Percentiles rank a stretch among this genome's conserved stretches.
Conservation (phyloP, 78 protist species). For the Speleostelium caveatum region DNA sequence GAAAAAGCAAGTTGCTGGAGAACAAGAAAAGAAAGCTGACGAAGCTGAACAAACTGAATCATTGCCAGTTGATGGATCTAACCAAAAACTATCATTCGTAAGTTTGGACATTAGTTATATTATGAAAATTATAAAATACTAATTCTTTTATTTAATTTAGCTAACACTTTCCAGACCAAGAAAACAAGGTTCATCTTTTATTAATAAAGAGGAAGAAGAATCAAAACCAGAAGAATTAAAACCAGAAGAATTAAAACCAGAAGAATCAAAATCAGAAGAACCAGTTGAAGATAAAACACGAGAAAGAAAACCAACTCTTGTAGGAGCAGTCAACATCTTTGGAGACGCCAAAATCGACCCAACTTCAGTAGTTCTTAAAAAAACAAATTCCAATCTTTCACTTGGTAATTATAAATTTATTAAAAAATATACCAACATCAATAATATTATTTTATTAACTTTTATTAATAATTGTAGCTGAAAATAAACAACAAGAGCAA, state of each 20-base stretch:
- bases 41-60: slow-evolving; percentile 4
- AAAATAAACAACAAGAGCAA: too few relatives aligned
- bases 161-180: slow-evolving; percentile 58
- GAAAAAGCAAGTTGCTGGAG: background rate
- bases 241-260: background rate
- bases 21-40: slow-evolving; percentile 16
- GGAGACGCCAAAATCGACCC: slow-evolving; percentile 45
- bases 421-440: background rate
- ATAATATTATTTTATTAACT: background rate
- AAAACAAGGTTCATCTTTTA: background rate
- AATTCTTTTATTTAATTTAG: background rate
- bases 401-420: too few relatives aligned
- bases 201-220: background rate
- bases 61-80: too few relatives aligned
- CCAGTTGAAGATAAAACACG: slow-evolving; percentile 5
- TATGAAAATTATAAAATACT: background rate
- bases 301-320: slow-evolving; percentile 5
- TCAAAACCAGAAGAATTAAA: background rate
- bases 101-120: background rate
- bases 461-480: too few relatives aligned
- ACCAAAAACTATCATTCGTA: slow-evolving; percentile 27
- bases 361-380: slow-evolving; percentile 23
- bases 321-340: slow-evolving; percentile 45
- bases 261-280: background rate
- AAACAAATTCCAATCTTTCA: slow-evolving; percentile 39